Evolutionary conservation across 441 rosid genomes (phyloP), one percentile per base, ranked within the genome.

Genomic region (Adansonia madagascariensis): DNA sequence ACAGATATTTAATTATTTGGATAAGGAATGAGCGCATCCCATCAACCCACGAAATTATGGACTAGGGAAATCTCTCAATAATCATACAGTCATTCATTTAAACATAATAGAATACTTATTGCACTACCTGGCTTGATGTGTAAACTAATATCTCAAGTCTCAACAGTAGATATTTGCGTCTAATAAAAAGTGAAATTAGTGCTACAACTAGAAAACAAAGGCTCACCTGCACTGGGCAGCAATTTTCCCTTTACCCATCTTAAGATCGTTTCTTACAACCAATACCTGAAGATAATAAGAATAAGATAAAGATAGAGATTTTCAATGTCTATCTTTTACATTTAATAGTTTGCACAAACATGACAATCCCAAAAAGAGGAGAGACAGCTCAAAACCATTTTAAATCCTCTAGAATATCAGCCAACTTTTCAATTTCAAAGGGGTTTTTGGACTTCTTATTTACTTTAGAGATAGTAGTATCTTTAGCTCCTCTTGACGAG

Each of bases 241-340:
- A 85, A 94, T 92, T 89, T 95, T 95, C 63, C 99, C 99, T 85
- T 95, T 94, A 65, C 99, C 98, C 99, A 94, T 95, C 90, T 92
- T 95, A 74, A 94, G 93, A 86, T 95, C 98, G 79, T 91, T 94
- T 80, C 98, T 89, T 79, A 94, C 99, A 78, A 94, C 94, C 89
- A 95, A 89, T 68, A 92, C 93, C 98, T 94, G 82, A 65, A 80
- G 39, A 79, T 6, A 73, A 8, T 69, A 47, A 60, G 73, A 31
- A 47, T 8, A 72, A 74, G 39, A 22, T 17, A 62, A 0, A 53
- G 56, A 74, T 65, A 20, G 31, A 27, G 31, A 27, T 27, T 27
- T 53, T 69, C 79, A 66, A 52, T 73, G 62, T 61, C 73, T 59
- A 31, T 27, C 1, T 27, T 27, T 46, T n/a, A 49, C 6, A 12